Percentiles rank a stretch among this genome's conserved stretches.
Evolutionary conservation across 1,139 yeast species (phyloP).

Genomic region (Sugiyamaella paludigena): DNA sequence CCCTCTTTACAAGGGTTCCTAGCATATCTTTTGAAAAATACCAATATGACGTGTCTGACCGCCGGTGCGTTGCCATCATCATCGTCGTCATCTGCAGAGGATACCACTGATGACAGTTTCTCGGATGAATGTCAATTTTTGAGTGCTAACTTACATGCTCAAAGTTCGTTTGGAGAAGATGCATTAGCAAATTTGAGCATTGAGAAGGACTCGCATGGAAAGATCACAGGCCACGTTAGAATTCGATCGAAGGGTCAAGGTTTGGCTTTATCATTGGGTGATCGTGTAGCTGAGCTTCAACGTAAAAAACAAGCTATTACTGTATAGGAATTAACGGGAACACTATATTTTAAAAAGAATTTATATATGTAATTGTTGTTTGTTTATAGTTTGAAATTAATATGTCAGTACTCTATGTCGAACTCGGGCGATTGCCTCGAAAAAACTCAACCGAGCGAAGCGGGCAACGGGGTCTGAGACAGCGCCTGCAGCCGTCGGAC

Average conservation of each 20-base stretch:
- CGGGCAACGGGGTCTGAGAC: no score
- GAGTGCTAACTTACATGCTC: conserved; percentile 90
- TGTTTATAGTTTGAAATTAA: no score
- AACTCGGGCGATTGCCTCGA: no score
- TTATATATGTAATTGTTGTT: no score
- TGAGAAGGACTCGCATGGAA: conserved; percentile 70
- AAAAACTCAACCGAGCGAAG: no score
- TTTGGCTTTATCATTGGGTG: conserved; percentile 90
- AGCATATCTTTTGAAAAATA: conserved; percentile 72
- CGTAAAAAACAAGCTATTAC: conserved; percentile 20
- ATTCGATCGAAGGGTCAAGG: conserved; percentile 99
- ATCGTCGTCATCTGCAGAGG: conserved; percentile 27
- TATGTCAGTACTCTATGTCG: no score
- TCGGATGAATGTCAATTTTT: conserved; percentile 85
- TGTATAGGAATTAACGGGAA: conserved; percentile 1
- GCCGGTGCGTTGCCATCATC: conserved; percentile 63
- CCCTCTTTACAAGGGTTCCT: conserved; percentile 74
- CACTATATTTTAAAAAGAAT: no score
- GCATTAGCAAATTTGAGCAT: conserved; percentile 95
- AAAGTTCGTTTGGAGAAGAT: conserved; percentile 95
- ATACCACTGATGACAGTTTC: conserved; percentile 46
- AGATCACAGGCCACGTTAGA: conserved; percentile 91
- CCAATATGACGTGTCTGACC: conserved; percentile 93
- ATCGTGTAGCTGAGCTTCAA: conserved; percentile 65
- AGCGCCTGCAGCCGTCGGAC: neutral